A percentile compares a stretch with the other conserved stretches of the same genome.
These are phyloP conservation scores for Scheffersomyces quercinus DNA, from an alignment of 1,139 yeast species.

Conservation along the genomic window DNA sequence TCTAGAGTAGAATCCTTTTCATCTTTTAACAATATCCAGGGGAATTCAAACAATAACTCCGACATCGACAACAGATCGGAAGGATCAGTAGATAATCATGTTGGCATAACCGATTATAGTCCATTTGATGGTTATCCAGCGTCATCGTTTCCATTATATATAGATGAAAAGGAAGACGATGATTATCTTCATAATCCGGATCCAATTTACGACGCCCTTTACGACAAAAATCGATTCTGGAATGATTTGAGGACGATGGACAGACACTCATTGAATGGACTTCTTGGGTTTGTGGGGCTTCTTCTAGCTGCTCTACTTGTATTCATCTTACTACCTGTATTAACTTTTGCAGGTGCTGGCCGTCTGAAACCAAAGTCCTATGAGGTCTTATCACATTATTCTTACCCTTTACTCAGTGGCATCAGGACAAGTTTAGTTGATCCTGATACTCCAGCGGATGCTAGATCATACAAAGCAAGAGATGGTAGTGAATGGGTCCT, in stretches of 20 bases:
- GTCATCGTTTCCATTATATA: conserved; percentile 75
- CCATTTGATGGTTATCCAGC: conserved; percentile 98
- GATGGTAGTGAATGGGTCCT: conserved; percentile 68
- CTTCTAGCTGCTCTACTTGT: conserved; percentile 61
- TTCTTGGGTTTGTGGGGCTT: conserved; percentile 57
- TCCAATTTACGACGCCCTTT: conserved; percentile 81
- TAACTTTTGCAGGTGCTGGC: conserved; percentile 70
- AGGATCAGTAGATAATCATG: conserved; percentile 7
- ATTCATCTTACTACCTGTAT: conserved; percentile 70
- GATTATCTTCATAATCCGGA: conserved; percentile 93
- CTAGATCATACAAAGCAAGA: conserved; percentile 41
- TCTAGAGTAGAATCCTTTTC: conserved; percentile 16
- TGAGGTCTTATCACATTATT: conserved; percentile 55
- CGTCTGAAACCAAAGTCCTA: conserved; percentile 31
- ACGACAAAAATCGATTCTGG: conserved; percentile 62
- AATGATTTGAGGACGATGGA: conserved; percentile 64
- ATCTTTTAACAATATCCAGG: conserved; percentile 15
- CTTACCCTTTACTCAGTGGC: conserved; percentile 60
- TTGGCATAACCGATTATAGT: conserved; percentile 41
- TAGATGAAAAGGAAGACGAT: conserved; percentile 90
- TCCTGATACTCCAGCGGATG: conserved; percentile 73
- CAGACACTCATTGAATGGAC: conserved; percentile 56
- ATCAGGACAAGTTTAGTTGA: conserved; percentile 66
- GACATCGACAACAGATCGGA: conserved; percentile 8
- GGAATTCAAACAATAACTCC: conserved; percentile 9